Base-by-base conservation (phyloP, 345 rosid species). In the Populus davidiana region DNA sequence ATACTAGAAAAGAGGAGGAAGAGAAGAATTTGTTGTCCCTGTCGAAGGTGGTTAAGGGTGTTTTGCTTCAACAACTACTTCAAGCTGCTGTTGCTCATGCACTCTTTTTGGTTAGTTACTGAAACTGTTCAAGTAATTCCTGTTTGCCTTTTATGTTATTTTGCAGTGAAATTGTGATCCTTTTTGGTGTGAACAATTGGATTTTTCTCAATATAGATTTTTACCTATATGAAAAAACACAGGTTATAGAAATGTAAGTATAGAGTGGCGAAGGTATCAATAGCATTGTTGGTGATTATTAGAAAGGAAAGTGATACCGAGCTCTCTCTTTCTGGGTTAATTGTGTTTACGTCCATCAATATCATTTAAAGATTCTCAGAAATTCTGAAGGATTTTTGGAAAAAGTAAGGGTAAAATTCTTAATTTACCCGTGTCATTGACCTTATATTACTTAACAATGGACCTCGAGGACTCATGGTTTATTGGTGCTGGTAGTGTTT, bases 1-100 rank as follows among this genome's bases (percentile, higher is more conserved):
- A 91, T 67, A 83, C 93, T 36, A 83, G 84, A 74, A 86, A 85
- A 66, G 93, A 91, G 79, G 93, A 91, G 83, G 84, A 86, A 29
- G 88, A 86, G 83, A 91, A 86, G 87, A 91, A 91, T 72, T 79
- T 82, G 21, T 92, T 89, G 63, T 80, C 90, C 4, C 82, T 91
- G 6, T 69, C 81, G 14, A 69, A 73, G 8, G 93, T 91, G 20
- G 75, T 89, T 47, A 88, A 84, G 72, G 93, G 96, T 54, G 96
- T 91, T 50, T 74, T 91, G 77, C 88, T 91, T 85, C 96, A 91
- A 78, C 93, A 91, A 82, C 86, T 91, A 12, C 85, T 85, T 67
- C 96, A 91, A 76, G 91, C 90, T 6, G 81, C 86, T 2, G 85
- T 88, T 80, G 95, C 91, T 72, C 91, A 91, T 73, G 80, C 72